These are phyloP conservation scores for Gaeumannomyces tritici DNA, from an alignment of 2,329 filamentous ascomycete genomes.

Conservation along the genomic window DNA sequence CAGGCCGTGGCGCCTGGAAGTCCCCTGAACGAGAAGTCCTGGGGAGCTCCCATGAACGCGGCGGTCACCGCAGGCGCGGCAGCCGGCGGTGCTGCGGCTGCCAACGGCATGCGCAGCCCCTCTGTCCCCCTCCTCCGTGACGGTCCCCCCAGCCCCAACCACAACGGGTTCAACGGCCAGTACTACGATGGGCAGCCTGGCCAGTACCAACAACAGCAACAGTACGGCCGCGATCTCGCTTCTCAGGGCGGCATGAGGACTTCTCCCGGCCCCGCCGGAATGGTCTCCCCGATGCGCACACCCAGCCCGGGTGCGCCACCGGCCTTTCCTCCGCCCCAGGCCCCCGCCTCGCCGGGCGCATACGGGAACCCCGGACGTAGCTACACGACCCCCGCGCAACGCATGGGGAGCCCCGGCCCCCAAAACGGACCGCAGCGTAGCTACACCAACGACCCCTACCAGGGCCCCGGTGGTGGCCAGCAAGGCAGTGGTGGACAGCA, in stretches of 20 bases:
- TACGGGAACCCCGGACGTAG: conserved; percentile 2
- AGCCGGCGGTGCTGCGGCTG: conserved; percentile 11
- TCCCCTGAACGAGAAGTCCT: conserved; percentile 19
- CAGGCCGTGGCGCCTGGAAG: conserved; percentile 17
- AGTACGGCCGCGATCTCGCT: not conserved
- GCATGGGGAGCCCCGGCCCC: conserved; percentile 7
- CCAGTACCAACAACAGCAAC: not conserved
- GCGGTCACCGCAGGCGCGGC: not conserved
- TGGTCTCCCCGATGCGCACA: not conserved
- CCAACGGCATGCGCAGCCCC: conserved; percentile 13
- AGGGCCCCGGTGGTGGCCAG: not conserved
- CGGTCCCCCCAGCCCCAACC: conserved; percentile 12
- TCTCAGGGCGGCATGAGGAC: conserved; percentile 3
- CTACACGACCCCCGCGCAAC: conserved; percentile 16
- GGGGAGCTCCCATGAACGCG: conserved; percentile 12
- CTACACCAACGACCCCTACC: conserved; percentile 6
- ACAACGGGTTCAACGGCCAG: conserved; percentile 3
- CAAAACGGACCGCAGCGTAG: conserved; percentile 7
- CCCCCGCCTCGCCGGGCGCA: not conserved
- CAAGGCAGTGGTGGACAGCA: not conserved
- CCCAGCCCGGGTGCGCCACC: conserved; percentile 3
- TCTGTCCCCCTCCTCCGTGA: conserved; percentile 17
- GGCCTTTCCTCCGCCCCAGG: not conserved
- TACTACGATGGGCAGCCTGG: not conserved
- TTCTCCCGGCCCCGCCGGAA: not conserved